These are phyloP conservation scores for Scytalidium sp. DNA, from an alignment of 2,329 filamentous ascomycete species.

Conservation along the genomic window DNA sequence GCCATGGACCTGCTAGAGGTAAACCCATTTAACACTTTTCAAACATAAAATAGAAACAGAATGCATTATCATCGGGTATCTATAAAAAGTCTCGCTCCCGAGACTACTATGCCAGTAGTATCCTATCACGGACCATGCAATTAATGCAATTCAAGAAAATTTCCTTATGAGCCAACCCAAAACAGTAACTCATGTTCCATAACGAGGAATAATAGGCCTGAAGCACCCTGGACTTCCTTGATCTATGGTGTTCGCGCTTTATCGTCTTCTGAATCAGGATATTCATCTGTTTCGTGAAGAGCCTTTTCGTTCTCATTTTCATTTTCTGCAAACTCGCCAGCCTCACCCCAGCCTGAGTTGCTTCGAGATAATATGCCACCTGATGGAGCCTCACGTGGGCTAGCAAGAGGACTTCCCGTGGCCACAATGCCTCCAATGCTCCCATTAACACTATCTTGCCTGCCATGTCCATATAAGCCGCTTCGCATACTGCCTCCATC, in stretches of 20 bases:
- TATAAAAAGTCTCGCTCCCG: background rate
- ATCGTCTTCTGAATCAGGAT: background rate
- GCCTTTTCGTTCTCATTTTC: conserved; percentile 13
- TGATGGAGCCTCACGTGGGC: conserved; percentile 41
- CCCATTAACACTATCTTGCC: conserved; percentile 78
- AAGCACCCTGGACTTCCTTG: background rate
- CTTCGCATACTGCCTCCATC: conserved; percentile 79
- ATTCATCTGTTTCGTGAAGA: background rate
- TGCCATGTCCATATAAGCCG: conserved; percentile 70
- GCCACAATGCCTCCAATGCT: conserved; percentile 60
- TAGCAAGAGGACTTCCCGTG: conserved; percentile 59
- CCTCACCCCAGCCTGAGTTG: conserved; percentile 22
- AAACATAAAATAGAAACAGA: background rate
- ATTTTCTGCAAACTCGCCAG: background rate
- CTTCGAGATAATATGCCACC: conserved; percentile 23
- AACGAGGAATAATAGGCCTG: background rate
- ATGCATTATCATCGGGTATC: background rate
- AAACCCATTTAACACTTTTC: background rate
- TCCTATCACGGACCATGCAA: background rate
- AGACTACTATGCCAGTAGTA: background rate
- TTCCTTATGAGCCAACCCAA: background rate
- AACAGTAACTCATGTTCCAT: background rate
- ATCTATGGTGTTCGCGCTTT: background rate
- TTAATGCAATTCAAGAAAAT: background rate
- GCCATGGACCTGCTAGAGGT: background rate